Evolutionary conservation across 768 basidiomycete species (phyloP), one percentile per base, ranked within the genome.

Genomic region (Xerocomellus intermedius): DNA sequence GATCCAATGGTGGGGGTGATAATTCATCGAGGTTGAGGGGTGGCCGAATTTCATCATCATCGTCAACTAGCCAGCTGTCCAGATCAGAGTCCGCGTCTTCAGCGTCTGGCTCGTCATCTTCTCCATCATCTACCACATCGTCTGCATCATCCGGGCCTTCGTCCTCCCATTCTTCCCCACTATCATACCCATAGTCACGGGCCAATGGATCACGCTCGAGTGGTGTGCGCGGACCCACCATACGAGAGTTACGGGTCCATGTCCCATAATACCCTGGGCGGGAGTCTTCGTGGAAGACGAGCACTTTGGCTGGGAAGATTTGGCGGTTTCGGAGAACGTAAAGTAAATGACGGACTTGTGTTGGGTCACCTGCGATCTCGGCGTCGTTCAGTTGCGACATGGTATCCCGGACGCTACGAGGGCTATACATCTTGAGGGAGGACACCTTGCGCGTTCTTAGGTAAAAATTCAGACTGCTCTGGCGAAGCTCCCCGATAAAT

Each of bases 221-320:
- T 1, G 97, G 95, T 17, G 80, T 82, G 16, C 97, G 84, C 2
- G 94, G 87, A 1, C 93, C 88, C 55, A 98, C 84, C 33, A 83
- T 72, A 17, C 77, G 77, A 14, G 94, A 95, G 56, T 77, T 83
- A 50, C 88, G 86, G 8, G 94, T 94, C 87, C 91, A 98, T 7
- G 97, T 98, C 21, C 95, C 96, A 63, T 85, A 88, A 71, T 96
- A 98, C 1, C 94, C 94, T 13, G 97, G 96, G 45, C 97, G 84
- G 0, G 81, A 79, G 68, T 98, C 93, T 54, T 87, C 87, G 16
- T 77, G 73, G 70, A 97, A 98, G 55, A 91, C 85, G 38, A 98
- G 76, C 3, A 86, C 83, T 72, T 97, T 98, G 47, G 85, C 82
- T 0, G 88, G 88, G 43, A 93, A 75, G 24, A 75, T 64, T 6